A percentile compares a stretch with the other conserved stretches of the same genome.
These are phyloP conservation scores for Ascochyta lentis DNA, from an alignment of 2,329 filamentous ascomycete species.

Conservation along the genomic window DNA sequence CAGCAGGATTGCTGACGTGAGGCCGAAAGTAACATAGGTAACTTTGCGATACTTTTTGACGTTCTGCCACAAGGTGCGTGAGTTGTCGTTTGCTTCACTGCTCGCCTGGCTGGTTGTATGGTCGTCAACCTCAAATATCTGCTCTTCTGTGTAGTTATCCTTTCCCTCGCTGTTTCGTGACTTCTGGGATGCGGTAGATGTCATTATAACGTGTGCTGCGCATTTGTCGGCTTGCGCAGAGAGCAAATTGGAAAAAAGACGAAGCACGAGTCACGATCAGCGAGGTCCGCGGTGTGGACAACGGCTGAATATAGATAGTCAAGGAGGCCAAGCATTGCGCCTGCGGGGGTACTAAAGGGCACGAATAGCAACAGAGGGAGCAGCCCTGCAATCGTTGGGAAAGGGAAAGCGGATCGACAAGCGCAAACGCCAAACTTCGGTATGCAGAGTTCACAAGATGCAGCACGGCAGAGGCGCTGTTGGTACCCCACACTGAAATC, in stretches of 20 bases:
- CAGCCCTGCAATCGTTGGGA: not conserved
- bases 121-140: conserved; percentile 21
- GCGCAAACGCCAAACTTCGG: conserved; percentile 2
- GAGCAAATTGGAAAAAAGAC: not conserved
- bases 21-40: conserved; percentile 28
- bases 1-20: conserved; percentile 38
- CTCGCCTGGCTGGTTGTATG: conserved; percentile 4
- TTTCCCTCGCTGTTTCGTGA: conserved; percentile 7
- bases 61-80: conserved; percentile 38
- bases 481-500: conserved; percentile 5
- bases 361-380: conserved; percentile 8
- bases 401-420: conserved; percentile 17
- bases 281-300: conserved; percentile 9
- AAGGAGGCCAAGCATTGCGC: conserved; percentile 10
- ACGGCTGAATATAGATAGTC: conserved; percentile 14
- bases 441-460: conserved; percentile 1
- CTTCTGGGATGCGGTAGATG: conserved; percentile 12
- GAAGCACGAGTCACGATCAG: not conserved
- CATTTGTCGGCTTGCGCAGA: not conserved
- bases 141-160: conserved; percentile 12
- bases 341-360: conserved; percentile 13
- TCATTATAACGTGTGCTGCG: conserved; percentile 8
- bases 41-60: conserved; percentile 42
- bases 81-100: conserved; percentile 23
- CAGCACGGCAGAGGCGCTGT: conserved; percentile 10